These are phyloP conservation scores for Rhizopus arrhizus DNA, from an alignment of 371 early-diverging fungal genomes.

Conservation along the genomic window DNA sequence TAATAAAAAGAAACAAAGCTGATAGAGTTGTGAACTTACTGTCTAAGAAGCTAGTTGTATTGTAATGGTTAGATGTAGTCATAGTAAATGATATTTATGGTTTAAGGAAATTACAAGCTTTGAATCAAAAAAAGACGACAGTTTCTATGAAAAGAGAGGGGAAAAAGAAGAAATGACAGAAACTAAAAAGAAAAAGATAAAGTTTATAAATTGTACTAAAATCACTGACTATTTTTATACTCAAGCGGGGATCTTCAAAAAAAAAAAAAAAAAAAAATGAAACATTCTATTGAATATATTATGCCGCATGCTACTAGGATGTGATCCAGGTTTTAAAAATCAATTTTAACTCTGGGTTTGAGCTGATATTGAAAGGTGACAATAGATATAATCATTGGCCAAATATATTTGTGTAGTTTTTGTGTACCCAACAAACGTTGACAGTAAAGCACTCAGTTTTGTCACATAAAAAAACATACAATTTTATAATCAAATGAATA, in stretches of 20 bases:
- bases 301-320: background rate
- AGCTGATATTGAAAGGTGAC: background rate
- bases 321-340: no score
- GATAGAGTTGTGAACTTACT: background rate
- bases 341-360: background rate
- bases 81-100: background rate
- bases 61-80: background rate
- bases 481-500: background rate
- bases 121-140: background rate
- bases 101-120: background rate
- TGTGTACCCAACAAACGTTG: conserved; percentile 1
- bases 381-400: background rate
- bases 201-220: background rate
- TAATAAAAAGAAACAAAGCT: background rate
- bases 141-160: background rate
- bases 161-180: background rate
- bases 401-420: conserved; percentile 1
- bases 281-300: background rate
- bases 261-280: background rate
- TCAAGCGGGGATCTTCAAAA: conserved; percentile 3
- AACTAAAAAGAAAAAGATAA: background rate
- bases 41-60: background rate
- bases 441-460: background rate
- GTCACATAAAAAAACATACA: background rate
- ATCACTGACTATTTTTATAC: background rate